phyloP scores from a whole-genome alignment of 2,329 filamentous ascomycete species.

The Kalmusia sp. region DNA sequence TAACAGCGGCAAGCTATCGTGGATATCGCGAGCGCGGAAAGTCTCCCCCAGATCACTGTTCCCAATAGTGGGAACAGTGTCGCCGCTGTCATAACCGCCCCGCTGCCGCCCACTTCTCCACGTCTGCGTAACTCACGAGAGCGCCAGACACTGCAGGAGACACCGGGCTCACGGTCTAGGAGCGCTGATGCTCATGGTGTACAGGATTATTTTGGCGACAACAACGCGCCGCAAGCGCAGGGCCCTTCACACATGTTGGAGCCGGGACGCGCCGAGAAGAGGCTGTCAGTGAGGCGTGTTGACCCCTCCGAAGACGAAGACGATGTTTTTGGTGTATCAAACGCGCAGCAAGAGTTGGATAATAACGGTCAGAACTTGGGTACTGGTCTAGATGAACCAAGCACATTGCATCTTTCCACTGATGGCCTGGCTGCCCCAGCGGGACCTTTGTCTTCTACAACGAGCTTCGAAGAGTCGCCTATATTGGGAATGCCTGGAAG shows the following conservation, averaged over 20 bases:
- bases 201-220: conserved; percentile 33
- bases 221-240: conserved; percentile 7
- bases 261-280: conserved; percentile 14
- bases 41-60: conserved; percentile 24
- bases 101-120: conserved; percentile 39
- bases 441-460: conserved; percentile 44
- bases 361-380: conserved; percentile 13
- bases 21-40: conserved; percentile 41
- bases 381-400: conserved; percentile 19
- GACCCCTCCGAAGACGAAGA: conserved; percentile 7
- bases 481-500: conserved; percentile 70
- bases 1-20: conserved; percentile 40
- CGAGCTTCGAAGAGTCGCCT: conserved; percentile 66
- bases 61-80: conserved; percentile 31
- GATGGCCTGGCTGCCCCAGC: conserved; percentile 35
- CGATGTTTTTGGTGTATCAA: not conserved
- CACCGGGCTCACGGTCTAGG: conserved; percentile 27
- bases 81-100: conserved; percentile 37
- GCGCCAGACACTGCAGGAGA: conserved; percentile 35
- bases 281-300: conserved; percentile 11
- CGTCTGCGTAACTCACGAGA: conserved; percentile 45
- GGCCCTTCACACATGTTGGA: conserved; percentile 10
- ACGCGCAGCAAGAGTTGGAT: conserved; percentile 2
- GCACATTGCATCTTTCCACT: conserved; percentile 35
- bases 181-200: conserved; percentile 28